Base-by-base conservation (phyloP, 2,329 filamentous ascomycete genomes). In the Hypoxylon sp. region DNA sequence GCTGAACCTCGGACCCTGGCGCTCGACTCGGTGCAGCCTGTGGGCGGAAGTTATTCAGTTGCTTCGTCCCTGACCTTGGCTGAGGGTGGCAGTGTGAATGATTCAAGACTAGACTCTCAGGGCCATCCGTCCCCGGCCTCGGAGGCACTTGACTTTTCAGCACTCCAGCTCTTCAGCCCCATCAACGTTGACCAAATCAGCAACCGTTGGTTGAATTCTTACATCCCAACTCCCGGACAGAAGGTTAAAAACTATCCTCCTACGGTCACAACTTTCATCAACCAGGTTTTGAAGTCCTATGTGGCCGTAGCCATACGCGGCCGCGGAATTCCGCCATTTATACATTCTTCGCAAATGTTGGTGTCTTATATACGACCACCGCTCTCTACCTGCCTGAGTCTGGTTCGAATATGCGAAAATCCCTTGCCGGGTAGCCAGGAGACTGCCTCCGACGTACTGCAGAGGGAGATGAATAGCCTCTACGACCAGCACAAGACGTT, bases 121-220 rank as follows among this genome's bases (percentile, higher is more conserved):
- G 15, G 29, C 17, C 51, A 21, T 43, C 29, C 26, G 8, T 24
- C 31, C 20, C 9, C 11, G 9, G 57, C 9, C 21, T 31, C 33
- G 7, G 60, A 60, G 9, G 54, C 48, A 3, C 65, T 74, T 20
- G 65, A 76, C 42, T 79, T 79, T 48, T 66, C 70, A 4, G 31
- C 50, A 10, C 52, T 74, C 1, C 70, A 76, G 10, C 72, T 83
- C 5, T 55, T 75, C 0, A 81, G 79, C 53, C 76, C 78, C 2
- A 80, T 82, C 59, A 74, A 81, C 42, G 75, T 74, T 0, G 75
- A 80, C 20, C 75, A 75, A 13, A 81, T 82, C 45, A 74, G 72
- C 10, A 80, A 78, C 35, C 79, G 80, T 9, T 83, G 80, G 80
- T 67, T 83, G 21, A 75, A 80, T 26, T 67, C 75, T 1, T 81